phyloP scores from a whole-genome alignment of 2,329 filamentous ascomycete genomes.

The Aspergillus fijiensis region DNA sequence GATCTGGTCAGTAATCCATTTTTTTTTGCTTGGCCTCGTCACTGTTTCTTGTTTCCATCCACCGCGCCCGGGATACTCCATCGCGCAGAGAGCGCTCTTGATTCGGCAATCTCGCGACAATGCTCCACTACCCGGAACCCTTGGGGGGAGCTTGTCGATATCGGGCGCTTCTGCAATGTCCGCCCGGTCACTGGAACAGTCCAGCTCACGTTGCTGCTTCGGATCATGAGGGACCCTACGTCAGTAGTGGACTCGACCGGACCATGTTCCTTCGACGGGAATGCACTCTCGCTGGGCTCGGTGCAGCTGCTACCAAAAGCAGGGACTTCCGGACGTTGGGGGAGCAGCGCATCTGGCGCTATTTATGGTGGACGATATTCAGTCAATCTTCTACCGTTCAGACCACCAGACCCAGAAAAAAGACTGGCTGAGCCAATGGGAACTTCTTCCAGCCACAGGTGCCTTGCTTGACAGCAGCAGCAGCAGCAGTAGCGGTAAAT shows the following conservation, averaged over 20 bases:
- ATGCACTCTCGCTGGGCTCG: background rate
- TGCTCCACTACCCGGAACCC: slow-evolving; percentile 6
- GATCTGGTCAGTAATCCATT: background rate
- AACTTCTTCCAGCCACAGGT: background rate
- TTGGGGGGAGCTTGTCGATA: slow-evolving; percentile 6
- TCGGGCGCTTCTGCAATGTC: slow-evolving; percentile 4
- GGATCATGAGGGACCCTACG: background rate
- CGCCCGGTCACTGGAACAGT: slow-evolving; percentile 7
- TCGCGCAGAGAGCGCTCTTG: background rate
- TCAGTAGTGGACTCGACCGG: slow-evolving; percentile 5
- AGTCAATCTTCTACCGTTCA: background rate
- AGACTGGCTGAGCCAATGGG: background rate
- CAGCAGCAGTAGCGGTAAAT: background rate
- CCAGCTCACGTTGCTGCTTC: slow-evolving; percentile 11
- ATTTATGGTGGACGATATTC: background rate
- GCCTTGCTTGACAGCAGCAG: background rate
- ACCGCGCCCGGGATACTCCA: background rate
- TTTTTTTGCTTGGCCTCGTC: background rate
- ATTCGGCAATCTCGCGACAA: slow-evolving; percentile 2
- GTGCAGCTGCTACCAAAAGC: background rate
- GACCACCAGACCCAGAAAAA: background rate
- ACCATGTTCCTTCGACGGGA: background rate
- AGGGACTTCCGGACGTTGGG: background rate
- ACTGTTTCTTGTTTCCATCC: background rate
- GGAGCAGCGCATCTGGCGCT: background rate